These are phyloP conservation scores for Dipteronia dyeriana DNA, from an alignment of 345 rosid genomes.

Conservation along the genomic window DNA sequence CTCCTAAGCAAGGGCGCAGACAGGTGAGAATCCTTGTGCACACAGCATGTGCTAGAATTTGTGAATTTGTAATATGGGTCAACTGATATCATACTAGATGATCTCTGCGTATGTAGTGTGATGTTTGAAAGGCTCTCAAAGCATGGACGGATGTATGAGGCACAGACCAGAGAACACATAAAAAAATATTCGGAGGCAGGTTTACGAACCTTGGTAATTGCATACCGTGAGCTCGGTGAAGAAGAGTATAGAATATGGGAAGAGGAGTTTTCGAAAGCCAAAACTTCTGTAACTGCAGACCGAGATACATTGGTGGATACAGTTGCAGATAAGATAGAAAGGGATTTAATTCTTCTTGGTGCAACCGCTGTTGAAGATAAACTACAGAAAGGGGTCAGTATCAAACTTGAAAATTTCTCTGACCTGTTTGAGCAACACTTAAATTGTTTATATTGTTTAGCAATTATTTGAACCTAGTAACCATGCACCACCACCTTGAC, in stretches of 20 bases:
- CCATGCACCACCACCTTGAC: neutral
- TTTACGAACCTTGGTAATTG: slow-evolving; percentile 68
- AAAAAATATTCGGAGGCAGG: slow-evolving; percentile 71
- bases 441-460: neutral
- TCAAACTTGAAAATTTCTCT: slow-evolving; percentile 7
- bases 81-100: slow-evolving; percentile 11
- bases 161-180: slow-evolving; percentile 59
- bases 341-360: slow-evolving; percentile 78
- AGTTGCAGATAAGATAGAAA: slow-evolving; percentile 68
- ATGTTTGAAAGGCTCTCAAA: slow-evolving; percentile 73
- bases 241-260: slow-evolving; percentile 66
- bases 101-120: slow-evolving; percentile 50
- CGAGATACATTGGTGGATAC: slow-evolving; percentile 54
- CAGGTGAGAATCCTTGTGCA: slow-evolving; percentile 49
- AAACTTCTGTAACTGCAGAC: slow-evolving; percentile 51
- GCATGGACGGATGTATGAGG: slow-evolving; percentile 47
- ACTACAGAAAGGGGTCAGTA: slow-evolving; percentile 80
- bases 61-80: slow-evolving; percentile 18
- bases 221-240: slow-evolving; percentile 69
- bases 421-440: neutral
- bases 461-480: neutral
- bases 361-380: slow-evolving; percentile 96
- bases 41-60: slow-evolving; percentile 6
- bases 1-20: slow-evolving; percentile 92
- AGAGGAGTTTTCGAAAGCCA: slow-evolving; percentile 56